These are phyloP conservation scores for Aspergillus tamarii DNA, from an alignment of 2,329 filamentous ascomycete species.

Conservation along the genomic window DNA sequence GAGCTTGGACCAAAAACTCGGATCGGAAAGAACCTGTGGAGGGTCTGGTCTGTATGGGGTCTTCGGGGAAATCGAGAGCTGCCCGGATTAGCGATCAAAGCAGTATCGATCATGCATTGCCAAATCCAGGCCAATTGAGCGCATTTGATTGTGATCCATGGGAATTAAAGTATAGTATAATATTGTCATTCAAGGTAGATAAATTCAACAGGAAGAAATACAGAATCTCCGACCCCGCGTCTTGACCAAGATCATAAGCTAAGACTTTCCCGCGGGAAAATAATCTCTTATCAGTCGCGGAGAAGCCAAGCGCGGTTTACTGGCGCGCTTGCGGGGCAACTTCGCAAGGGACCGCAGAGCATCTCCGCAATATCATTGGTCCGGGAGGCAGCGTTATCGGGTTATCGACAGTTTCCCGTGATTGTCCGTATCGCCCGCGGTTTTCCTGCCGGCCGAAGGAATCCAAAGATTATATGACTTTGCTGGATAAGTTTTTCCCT, in stretches of 20 bases:
- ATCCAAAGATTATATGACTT: slow-evolving; percentile 6
- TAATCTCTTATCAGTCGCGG: slow-evolving; percentile 8
- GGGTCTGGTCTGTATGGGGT: not conserved
- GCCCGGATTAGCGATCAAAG: not conserved
- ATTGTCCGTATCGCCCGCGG: slow-evolving; percentile 21
- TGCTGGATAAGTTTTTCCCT: not conserved
- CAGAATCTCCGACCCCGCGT: not conserved
- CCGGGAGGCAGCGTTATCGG: slow-evolving; percentile 17
- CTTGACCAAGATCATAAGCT: not conserved
- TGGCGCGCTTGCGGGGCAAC: slow-evolving; percentile 6
- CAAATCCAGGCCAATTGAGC: not conserved
- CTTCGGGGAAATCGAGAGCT: not conserved
- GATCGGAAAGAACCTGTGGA: not conserved
- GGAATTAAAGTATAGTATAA: not conserved
- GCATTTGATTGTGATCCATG: not conserved
- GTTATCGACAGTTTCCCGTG: slow-evolving; percentile 22
- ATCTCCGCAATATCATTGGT: slow-evolving; percentile 11
- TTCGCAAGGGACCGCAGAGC: slow-evolving; percentile 1
- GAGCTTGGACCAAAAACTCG: not conserved
- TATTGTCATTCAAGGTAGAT: not conserved
- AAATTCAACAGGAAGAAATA: not conserved
- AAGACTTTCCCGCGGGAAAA: slow-evolving; percentile 24
- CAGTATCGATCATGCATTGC: not conserved
- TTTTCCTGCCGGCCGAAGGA: slow-evolving; percentile 15
- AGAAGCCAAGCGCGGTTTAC: slow-evolving; percentile 6